A percentile compares a stretch with the other conserved stretches of the same genome.
phyloP scores from a whole-genome alignment of 2,329 filamentous ascomycete genomes.

The Aureobasidium lini region DNA sequence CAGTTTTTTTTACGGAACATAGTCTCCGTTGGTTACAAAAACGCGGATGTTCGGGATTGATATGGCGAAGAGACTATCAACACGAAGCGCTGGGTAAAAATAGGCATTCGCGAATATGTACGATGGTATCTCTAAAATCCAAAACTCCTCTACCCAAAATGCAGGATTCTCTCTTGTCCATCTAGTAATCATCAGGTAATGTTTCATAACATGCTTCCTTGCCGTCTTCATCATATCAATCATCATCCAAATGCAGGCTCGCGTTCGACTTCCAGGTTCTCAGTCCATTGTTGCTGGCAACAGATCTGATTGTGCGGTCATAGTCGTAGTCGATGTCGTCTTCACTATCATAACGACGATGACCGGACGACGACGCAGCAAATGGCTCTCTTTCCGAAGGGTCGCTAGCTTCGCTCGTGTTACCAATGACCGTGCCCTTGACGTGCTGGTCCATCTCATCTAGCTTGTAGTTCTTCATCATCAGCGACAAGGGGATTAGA shows the following conservation, averaged over 20 bases:
- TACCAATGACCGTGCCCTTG: constrained; percentile 36
- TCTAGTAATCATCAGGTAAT: background rate
- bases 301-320: background rate
- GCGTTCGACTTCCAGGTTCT: constrained; percentile 11
- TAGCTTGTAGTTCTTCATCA: constrained; percentile 53
- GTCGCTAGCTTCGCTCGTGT: constrained; percentile 15
- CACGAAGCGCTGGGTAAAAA: background rate
- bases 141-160: background rate
- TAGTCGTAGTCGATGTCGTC: constrained; percentile 11
- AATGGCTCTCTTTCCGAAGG: constrained; percentile 19
- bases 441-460: constrained; percentile 43
- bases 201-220: background rate
- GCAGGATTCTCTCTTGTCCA: background rate
- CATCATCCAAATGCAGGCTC: constrained; percentile 8
- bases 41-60: too few species aligned
- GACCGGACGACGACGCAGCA: constrained; percentile 9
- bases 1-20: too few species aligned
- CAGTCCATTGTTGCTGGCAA: background rate
- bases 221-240: background rate
- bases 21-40: too few species aligned
- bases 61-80: too few species aligned
- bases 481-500: constrained; percentile 47
- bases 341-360: constrained; percentile 12
- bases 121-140: background rate
- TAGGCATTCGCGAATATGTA: background rate